Evolutionary conservation across 2,329 filamentous ascomycete species (phyloP), one percentile per base, ranked within the genome.

Genomic region (Monilinia vaccinii-corymbosi): DNA sequence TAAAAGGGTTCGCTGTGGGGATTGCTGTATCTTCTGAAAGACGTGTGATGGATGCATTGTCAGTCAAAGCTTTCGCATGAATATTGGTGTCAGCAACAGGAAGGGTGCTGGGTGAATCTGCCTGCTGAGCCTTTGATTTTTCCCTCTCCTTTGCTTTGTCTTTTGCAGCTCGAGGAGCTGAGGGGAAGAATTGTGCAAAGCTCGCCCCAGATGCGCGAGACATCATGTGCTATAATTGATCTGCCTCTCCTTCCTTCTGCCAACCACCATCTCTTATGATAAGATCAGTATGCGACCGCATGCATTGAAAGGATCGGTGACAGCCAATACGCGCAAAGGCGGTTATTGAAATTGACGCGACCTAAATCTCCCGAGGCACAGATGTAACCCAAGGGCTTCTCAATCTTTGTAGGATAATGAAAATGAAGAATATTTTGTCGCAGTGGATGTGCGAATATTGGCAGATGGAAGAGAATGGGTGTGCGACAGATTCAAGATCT

Each of bases 101-200:
- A 52, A 67, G 69, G 58, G 69, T 68, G 64, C 58, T 69, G 14
- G 70, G 69, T 14, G 66, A 68, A 48, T 71, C 70, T 32, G 65
- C 56, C 50, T 57, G 64, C 51, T 67, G 66, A 56, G 67, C 73
- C 76, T 83, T 77, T 58, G 80, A 78, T 73, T 80, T 85, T 71
- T 84, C 81, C 72, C 83, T 78, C 73, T 85, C 82, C 72, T 79
- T 79, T 65, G 81, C 79, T 69, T 78, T 79, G 71, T 82, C 79
- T 73, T 78, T 78, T 60, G 80, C 78, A 61, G 70, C 68, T 52
- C 68, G 70, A 68, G 89, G 88, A 71, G 88, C 89, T 73, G 87
- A 84, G 68, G 88, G 88, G 75, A 91, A 92, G 81, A 91, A 94
- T 77, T 91, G 85, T 77, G 87, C 88, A 81, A 91, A 92, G 77